Evolutionary conservation across 1,139 yeast species (phyloP).

Genomic region (Saccharomycopsis hybrid): DNA sequence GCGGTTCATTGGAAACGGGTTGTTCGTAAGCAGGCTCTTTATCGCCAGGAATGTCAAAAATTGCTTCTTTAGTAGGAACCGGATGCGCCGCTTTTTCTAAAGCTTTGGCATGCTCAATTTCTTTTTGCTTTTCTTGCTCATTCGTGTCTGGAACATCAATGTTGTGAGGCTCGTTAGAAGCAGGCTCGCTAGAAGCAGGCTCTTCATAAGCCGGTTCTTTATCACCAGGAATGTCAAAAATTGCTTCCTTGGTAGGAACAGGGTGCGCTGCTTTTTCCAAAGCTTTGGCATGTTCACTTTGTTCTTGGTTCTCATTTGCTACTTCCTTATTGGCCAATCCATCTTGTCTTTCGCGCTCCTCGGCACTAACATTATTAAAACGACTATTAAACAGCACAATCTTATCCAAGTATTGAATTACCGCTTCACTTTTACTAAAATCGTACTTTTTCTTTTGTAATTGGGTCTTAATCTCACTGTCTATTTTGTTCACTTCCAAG

Average conservation of each 20-base stretch:
- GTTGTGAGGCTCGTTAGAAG: background rate
- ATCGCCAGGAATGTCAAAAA: conserved; percentile 17
- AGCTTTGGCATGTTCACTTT: conserved; percentile 25
- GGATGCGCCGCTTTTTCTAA: conserved; percentile 22
- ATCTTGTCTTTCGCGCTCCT: conserved; percentile 5
- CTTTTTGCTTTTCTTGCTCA: conserved; percentile 23
- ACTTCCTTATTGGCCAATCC: conserved; percentile 11
- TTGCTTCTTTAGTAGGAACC: conserved; percentile 24
- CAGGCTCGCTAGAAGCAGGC: background rate
- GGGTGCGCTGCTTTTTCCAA: background rate
- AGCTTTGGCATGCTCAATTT: conserved; percentile 7
- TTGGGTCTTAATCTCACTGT: conserved; percentile 43
- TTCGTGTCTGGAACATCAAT: background rate
- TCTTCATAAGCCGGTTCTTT: background rate
- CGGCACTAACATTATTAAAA: conserved; percentile 22
- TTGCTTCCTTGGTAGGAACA: background rate
- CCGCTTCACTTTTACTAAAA: conserved; percentile 49
- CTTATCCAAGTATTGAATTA: conserved; percentile 50
- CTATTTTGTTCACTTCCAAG: conserved; percentile 63
- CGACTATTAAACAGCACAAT: conserved; percentile 36
- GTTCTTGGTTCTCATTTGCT: conserved; percentile 22
- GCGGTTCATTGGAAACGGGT: too few relatives aligned
- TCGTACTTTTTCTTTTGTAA: conserved; percentile 53
- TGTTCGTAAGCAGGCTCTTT: background rate
- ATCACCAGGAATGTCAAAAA: background rate